Percentiles rank a stretch among this genome's conserved stretches.
Evolutionary conservation across 2,329 filamentous ascomycete genomes (phyloP).

Genomic region (Alternaria conjuncta): DNA sequence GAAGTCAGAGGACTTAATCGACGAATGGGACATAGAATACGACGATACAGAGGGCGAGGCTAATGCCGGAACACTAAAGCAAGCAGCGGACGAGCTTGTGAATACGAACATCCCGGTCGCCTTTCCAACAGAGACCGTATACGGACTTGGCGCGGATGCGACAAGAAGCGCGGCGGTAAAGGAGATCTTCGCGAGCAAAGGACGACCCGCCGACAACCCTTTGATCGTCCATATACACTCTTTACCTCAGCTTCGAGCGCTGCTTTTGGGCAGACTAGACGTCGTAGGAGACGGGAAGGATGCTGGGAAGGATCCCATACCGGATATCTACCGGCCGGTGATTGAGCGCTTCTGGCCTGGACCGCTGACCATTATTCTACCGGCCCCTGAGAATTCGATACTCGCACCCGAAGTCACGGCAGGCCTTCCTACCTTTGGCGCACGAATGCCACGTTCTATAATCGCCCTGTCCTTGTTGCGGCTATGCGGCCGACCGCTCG

Average conservation of each 20-base stretch:
- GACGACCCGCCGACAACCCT: slow-evolving; percentile 90
- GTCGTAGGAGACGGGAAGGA: neutral
- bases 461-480: slow-evolving; percentile 90
- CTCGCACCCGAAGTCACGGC: slow-evolving; percentile 94
- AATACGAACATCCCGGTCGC: slow-evolving; percentile 78
- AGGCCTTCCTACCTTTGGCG: slow-evolving; percentile 82
- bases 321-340: slow-evolving; percentile 76
- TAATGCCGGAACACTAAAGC: slow-evolving; percentile 59
- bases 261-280: slow-evolving; percentile 56
- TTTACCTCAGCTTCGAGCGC: slow-evolving; percentile 71
- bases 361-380: slow-evolving; percentile 87
- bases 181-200: slow-evolving; percentile 93
- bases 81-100: slow-evolving; percentile 71
- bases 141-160: slow-evolving; percentile 94
- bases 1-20: slow-evolving; percentile 42
- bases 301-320: slow-evolving; percentile 59
- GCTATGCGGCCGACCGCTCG: slow-evolving; percentile 77
- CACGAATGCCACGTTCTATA: slow-evolving; percentile 82
- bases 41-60: slow-evolving; percentile 48
- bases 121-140: slow-evolving; percentile 97
- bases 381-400: slow-evolving; percentile 70
- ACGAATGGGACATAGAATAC: slow-evolving; percentile 45
- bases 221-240: slow-evolving; percentile 92
- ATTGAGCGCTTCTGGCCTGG: slow-evolving; percentile 92
- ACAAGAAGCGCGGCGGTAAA: slow-evolving; percentile 81